Conservation (phyloP, 768 basidiomycete genomes). For the Gymnopilus dilepis region DNA sequence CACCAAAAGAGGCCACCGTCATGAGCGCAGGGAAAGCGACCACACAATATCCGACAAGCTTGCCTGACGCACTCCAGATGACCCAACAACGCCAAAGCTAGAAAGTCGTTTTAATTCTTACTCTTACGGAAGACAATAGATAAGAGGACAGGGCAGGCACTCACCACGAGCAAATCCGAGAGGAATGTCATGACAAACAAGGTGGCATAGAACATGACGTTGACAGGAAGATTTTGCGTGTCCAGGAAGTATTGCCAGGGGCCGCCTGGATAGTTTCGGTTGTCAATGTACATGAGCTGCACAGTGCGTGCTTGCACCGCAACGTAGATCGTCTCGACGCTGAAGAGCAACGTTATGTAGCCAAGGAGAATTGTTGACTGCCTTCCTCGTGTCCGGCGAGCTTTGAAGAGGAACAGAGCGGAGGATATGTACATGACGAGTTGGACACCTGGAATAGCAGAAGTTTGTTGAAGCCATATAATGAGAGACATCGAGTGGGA, state of each 20-base stretch:
- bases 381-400: constrained; percentile 26
- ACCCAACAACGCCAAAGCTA: constrained; percentile 56
- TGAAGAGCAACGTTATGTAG: constrained; percentile 43
- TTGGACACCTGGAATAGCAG: constrained; percentile 38
- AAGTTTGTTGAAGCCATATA: neutral
- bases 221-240: constrained; percentile 45
- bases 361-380: constrained; percentile 38
- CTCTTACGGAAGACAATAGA: constrained; percentile 13
- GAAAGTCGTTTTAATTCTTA: neutral
- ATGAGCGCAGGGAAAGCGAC: constrained; percentile 41
- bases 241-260: constrained; percentile 51
- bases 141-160: no score
- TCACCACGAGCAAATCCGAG: constrained; percentile 48
- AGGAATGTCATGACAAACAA: constrained; percentile 49
- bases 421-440: constrained; percentile 42
- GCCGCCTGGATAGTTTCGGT: constrained; percentile 46
- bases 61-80: constrained; percentile 46
- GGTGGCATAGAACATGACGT: constrained; percentile 49
- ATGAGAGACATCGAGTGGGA: neutral
- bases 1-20: constrained; percentile 48
- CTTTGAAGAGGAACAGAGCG: constrained; percentile 39
- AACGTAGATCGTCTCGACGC: constrained; percentile 43
- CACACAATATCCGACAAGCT: constrained; percentile 35
- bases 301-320: constrained; percentile 46
- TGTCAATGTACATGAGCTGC: constrained; percentile 47